Conservation (phyloP, 768 basidiomycete species). For the Lactifluus pinguis region DNA sequence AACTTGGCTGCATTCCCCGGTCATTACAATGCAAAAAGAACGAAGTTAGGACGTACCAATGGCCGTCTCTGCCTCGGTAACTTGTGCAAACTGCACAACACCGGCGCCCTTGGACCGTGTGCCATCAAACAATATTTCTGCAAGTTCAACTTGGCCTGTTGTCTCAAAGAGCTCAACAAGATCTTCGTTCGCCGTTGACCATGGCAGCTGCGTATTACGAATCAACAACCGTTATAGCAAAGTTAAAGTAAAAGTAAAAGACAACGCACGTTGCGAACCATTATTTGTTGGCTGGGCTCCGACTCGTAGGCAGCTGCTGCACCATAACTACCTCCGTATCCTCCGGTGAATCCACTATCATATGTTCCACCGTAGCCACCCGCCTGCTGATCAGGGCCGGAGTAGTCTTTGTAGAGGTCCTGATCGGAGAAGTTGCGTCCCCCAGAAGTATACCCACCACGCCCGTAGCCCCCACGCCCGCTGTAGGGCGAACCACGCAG, state of each 20-base stretch:
- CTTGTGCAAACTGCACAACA: constrained; percentile 88
- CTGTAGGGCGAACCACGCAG: constrained; percentile 46
- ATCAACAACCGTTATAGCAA: not conserved
- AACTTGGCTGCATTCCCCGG: constrained; percentile 64
- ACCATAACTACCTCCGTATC: constrained; percentile 4
- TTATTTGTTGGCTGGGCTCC: constrained; percentile 93
- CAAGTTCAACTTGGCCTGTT: constrained; percentile 88
- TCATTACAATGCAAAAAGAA: constrained; percentile 1
- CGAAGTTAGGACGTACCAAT: constrained; percentile 46
- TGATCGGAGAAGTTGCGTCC: constrained; percentile 76
- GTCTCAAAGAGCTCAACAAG: constrained; percentile 97
- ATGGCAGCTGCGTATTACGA: constrained; percentile 61
- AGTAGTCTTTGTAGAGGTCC: constrained; percentile 88
- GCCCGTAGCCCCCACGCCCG: constrained; percentile 44
- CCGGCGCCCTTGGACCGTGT: constrained; percentile 90
- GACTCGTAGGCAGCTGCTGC: constrained; percentile 38
- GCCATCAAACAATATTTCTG: constrained; percentile 91
- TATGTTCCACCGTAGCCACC: constrained; percentile 31
- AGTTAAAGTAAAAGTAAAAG: not conserved
- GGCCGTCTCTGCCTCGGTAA: constrained; percentile 86
- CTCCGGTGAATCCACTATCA: constrained; percentile 29
- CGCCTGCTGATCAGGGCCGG: constrained; percentile 68
- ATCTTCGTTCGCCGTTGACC: constrained; percentile 99
- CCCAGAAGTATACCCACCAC: constrained; percentile 39
- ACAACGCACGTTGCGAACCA: constrained; percentile 89